These are phyloP conservation scores for Hippophae rhamnoides DNA, from an alignment of 306 rosid species.

Conservation along the genomic window DNA sequence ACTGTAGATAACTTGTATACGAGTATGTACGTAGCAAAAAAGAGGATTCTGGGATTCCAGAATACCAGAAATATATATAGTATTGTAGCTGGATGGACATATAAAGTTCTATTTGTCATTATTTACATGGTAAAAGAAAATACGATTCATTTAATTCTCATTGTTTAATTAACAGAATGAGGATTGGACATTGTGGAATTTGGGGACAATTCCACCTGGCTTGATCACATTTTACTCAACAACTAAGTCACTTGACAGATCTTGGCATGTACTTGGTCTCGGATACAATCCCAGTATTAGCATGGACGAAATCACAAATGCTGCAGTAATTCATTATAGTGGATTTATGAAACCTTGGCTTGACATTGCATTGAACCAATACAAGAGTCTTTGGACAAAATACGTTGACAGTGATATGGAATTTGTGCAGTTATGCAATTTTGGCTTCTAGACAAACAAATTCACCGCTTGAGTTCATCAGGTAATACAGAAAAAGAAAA, in stretches of 20 bases:
- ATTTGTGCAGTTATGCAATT: slow-evolving; percentile 97
- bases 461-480: slow-evolving; percentile 17
- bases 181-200: slow-evolving; percentile 61
- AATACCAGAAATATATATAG: too few species aligned
- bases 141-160: neutral
- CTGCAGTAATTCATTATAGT: slow-evolving; percentile 93
- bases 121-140: too few species aligned
- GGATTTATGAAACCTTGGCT: slow-evolving; percentile 99
- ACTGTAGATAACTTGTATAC: too few species aligned
- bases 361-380: slow-evolving; percentile 93
- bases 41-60: too few species aligned
- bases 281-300: slow-evolving; percentile 97
- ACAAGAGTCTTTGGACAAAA: slow-evolving; percentile 87
- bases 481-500: slow-evolving; percentile 16
- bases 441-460: slow-evolving; percentile 62
- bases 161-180: slow-evolving; percentile 51
- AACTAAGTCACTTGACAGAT: slow-evolving; percentile 87
- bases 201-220: slow-evolving; percentile 69
- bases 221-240: slow-evolving; percentile 80
- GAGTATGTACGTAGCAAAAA: too few species aligned
- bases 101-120: too few species aligned
- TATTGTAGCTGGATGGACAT: neutral
- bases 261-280: slow-evolving; percentile 98
- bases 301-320: slow-evolving; percentile 88
- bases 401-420: slow-evolving; percentile 96